Conservation (phyloP, 2,329 filamentous ascomycete genomes). For the Fusarium concolor region DNA sequence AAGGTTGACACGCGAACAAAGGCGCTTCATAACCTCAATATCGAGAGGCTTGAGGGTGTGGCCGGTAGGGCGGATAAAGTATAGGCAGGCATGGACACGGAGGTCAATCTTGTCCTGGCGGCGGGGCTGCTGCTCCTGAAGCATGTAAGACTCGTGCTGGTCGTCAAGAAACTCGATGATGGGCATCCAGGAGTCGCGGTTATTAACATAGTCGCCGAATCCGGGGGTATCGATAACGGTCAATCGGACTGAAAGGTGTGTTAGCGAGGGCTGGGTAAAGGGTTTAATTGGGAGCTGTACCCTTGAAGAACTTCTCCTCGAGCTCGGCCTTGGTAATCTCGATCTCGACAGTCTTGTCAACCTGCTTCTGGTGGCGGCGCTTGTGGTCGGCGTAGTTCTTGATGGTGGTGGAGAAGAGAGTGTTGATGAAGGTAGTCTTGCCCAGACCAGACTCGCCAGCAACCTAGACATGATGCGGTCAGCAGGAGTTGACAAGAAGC, state of each 20-base stretch:
- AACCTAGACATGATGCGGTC: constrained; percentile 68
- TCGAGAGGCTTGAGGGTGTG: constrained; percentile 98
- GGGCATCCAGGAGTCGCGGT: constrained; percentile 99
- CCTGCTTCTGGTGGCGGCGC: constrained; percentile 98
- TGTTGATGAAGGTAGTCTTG: constrained; percentile 99
- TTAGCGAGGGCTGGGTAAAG: constrained; percentile 32
- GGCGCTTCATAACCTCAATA: constrained; percentile 99
- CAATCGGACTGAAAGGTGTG: constrained; percentile 77
- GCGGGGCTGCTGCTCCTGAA: constrained; percentile 99
- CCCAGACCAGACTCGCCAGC: constrained; percentile 98
- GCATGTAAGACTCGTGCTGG: constrained; percentile 99
- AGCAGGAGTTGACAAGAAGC: constrained; percentile 12
- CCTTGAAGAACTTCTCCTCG: constrained; percentile 99
- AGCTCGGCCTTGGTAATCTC: constrained; percentile 99
- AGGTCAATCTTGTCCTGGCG: constrained; percentile 99
- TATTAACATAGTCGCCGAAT: constrained; percentile 99
- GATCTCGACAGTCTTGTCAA: constrained; percentile 99
- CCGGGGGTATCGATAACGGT: constrained; percentile 99
- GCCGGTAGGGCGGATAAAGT: constrained; percentile 98
- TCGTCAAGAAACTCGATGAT: constrained; percentile 99
- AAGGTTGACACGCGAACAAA: constrained; percentile 97
- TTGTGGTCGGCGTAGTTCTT: constrained; percentile 99
- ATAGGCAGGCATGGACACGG: constrained; percentile 96
- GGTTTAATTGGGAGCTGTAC: constrained; percentile 61
- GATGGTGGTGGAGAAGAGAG: constrained; percentile 99